These are phyloP conservation scores for Domatiomyces catenatus DNA, from an alignment of 2,329 filamentous ascomycete genomes.

Conservation along the genomic window DNA sequence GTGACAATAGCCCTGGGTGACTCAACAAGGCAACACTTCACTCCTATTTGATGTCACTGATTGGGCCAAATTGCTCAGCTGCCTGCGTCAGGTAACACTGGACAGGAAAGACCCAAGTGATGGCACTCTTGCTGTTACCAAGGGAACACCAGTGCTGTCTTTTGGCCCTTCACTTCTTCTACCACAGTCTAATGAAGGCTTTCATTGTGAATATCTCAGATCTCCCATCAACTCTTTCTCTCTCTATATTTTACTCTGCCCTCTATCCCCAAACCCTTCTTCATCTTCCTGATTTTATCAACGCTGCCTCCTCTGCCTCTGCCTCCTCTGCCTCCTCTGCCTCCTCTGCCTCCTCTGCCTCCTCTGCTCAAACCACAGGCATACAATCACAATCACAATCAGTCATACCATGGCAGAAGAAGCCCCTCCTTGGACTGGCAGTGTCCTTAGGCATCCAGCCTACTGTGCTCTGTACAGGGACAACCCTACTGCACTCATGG, in stretches of 20 bases:
- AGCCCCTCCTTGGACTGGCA: background rate
- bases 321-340: background rate
- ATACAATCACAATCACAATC: background rate
- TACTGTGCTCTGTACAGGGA: background rate
- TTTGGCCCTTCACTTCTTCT: background rate
- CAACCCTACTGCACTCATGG: background rate
- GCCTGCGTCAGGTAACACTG: background rate
- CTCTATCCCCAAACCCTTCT: background rate
- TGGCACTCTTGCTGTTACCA: background rate
- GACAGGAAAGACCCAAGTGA: background rate
- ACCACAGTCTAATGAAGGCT: background rate
- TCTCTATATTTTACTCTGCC: background rate
- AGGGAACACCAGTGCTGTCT: background rate
- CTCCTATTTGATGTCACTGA: too few species aligned
- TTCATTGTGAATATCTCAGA: background rate
- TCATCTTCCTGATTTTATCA: background rate
- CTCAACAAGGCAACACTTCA: background rate
- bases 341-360: background rate
- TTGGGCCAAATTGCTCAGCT: too few species aligned
- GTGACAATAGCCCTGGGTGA: too few species aligned
- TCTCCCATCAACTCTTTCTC: background rate
- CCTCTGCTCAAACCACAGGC: background rate
- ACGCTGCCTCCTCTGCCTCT: background rate
- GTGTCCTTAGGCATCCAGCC: background rate
- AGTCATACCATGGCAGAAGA: background rate